Percentiles rank a stretch among this genome's conserved stretches.
Conservation (phyloP, 768 basidiomycete genomes). For the Termitomyces eurrhizus region DNA sequence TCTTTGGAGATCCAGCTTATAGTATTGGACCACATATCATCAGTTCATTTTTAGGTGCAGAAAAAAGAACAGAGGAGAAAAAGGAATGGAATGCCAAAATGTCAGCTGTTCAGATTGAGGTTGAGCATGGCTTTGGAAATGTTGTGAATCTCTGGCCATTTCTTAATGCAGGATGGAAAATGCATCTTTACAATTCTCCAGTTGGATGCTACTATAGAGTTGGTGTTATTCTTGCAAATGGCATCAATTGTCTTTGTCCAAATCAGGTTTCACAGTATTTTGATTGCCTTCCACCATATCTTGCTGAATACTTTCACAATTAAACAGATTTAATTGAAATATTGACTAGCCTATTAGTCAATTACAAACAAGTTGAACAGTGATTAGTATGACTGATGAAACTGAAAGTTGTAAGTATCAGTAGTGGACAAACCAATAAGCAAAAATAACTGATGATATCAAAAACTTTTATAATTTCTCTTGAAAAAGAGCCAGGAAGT, state of each 20-base stretch:
- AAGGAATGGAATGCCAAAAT: background rate
- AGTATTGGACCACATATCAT: background rate
- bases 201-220: background rate
- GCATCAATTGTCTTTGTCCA: background rate
- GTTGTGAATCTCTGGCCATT: background rate
- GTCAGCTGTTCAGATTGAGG: background rate
- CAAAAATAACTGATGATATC: no score
- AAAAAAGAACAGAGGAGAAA: background rate
- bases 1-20: background rate
- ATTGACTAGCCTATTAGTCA: no score
- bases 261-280: no score
- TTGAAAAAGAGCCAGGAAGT: background rate
- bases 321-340: no score
- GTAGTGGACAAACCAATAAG: no score
- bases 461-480: constrained; percentile 1
- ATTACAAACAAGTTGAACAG: no score
- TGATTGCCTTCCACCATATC: no score
- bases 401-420: no score
- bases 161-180: background rate
- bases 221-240: background rate
- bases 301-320: no score
- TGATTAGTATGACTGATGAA: no score
- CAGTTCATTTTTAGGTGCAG: background rate
- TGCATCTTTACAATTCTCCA: background rate
- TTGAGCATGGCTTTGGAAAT: background rate